Evolutionary conservation across 208 protist species (phyloP).

Genomic region (Trypanosoma grayi): DNA sequence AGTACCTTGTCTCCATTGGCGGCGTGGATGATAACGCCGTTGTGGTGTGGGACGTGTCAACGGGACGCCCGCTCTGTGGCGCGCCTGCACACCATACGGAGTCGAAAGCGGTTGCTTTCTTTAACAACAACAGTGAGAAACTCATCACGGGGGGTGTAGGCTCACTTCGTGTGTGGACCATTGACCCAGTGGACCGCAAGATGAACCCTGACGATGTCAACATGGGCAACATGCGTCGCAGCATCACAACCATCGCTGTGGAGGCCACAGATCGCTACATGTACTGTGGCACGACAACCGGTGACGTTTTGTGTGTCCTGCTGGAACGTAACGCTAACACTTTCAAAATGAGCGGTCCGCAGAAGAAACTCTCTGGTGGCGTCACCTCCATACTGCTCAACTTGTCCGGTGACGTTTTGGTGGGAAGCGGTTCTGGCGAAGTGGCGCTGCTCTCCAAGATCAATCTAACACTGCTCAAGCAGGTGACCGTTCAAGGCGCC

Average conservation of each 20-base stretch:
- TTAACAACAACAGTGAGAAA: slow-evolving; percentile 75
- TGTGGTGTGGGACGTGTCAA: slow-evolving; percentile 93
- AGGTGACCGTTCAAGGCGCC: slow-evolving; percentile 65
- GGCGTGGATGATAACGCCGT: slow-evolving; percentile 95
- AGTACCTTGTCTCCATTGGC: slow-evolving; percentile 92
- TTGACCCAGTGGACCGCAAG: slow-evolving; percentile 88
- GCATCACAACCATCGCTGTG: slow-evolving; percentile 71
- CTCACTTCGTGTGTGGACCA: slow-evolving; percentile 90
- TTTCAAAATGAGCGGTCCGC: slow-evolving; percentile 90
- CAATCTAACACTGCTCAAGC: slow-evolving; percentile 80
- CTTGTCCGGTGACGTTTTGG: slow-evolving; percentile 74
- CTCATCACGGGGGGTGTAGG: slow-evolving; percentile 90
- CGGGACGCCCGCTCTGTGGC: slow-evolving; percentile 89
- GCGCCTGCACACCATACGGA: slow-evolving; percentile 77
- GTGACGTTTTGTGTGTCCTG: slow-evolving; percentile 91
- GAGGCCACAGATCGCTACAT: slow-evolving; percentile 86
- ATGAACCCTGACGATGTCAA: slow-evolving; percentile 89
- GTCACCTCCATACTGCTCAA: slow-evolving; percentile 78
- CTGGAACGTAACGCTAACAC: slow-evolving; percentile 71
- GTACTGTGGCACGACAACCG: slow-evolving; percentile 91
- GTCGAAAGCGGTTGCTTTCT: slow-evolving; percentile 81
- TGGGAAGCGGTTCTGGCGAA: slow-evolving; percentile 90
- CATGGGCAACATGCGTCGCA: slow-evolving; percentile 86
- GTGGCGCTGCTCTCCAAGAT: slow-evolving; percentile 87
- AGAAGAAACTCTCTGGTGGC: slow-evolving; percentile 84